These are phyloP conservation scores for Nemania sp. DNA, from an alignment of 2,329 filamentous ascomycete genomes.

Conservation along the genomic window DNA sequence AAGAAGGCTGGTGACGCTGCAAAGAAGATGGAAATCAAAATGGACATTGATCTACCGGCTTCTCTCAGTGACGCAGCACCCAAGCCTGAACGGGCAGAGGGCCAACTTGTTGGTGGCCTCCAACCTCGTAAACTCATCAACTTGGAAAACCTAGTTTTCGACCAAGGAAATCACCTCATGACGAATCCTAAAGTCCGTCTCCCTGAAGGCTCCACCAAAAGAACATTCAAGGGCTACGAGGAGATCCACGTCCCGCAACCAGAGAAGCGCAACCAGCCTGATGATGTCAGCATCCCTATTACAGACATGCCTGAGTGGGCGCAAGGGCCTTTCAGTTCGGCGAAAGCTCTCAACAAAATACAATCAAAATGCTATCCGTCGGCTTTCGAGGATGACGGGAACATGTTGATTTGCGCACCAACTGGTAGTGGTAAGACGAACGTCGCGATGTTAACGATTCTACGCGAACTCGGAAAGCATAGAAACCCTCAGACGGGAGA, in stretches of 20 bases:
- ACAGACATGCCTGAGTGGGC: slow-evolving; percentile 93
- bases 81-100: slow-evolving; percentile 64
- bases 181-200: slow-evolving; percentile 96
- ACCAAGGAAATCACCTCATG: slow-evolving; percentile 98
- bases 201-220: slow-evolving; percentile 92
- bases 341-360: slow-evolving; percentile 89
- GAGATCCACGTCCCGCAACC: slow-evolving; percentile 96
- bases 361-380: slow-evolving; percentile 92
- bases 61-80: slow-evolving; percentile 55
- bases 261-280: slow-evolving; percentile 81
- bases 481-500: slow-evolving; percentile 87
- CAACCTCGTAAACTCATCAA: slow-evolving; percentile 89
- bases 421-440: slow-evolving; percentile 99
- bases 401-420: slow-evolving; percentile 96
- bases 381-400: slow-evolving; percentile 91
- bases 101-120: slow-evolving; percentile 76
- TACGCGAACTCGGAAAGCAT: slow-evolving; percentile 96
- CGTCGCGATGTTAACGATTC: slow-evolving; percentile 94
- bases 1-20: slow-evolving; percentile 65
- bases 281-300: slow-evolving; percentile 81
- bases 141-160: slow-evolving; percentile 93
- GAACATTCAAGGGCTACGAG: slow-evolving; percentile 96
- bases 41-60: slow-evolving; percentile 82
- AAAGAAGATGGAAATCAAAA: slow-evolving; percentile 85
- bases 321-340: slow-evolving; percentile 79